phyloP scores from a whole-genome alignment of 768 basidiomycete genomes.

The Clitopilus hobsonii region DNA sequence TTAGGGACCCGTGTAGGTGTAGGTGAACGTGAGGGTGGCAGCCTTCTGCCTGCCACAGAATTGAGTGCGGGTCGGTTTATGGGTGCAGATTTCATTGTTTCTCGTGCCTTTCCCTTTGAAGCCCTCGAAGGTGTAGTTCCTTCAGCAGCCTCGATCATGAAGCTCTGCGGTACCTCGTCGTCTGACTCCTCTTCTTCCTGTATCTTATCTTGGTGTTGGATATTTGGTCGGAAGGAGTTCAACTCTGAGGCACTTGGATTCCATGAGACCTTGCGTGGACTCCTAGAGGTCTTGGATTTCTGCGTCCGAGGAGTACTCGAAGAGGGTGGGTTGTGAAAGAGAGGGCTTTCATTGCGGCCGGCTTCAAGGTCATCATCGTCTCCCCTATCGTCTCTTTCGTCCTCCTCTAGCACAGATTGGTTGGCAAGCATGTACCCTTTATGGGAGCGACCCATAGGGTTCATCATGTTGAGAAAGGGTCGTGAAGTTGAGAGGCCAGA shows the following conservation, averaged over 20 bases:
- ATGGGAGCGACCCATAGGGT: conserved; percentile 70
- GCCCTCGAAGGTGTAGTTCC: conserved; percentile 24
- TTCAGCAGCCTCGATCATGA: conserved; percentile 76
- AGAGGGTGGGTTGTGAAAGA: conserved; percentile 28
- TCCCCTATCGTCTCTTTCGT: conserved; percentile 49
- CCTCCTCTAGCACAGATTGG: conserved; percentile 70
- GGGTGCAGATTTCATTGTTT: conserved; percentile 1
- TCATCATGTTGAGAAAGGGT: conserved; percentile 78
- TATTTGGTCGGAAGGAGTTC: conserved; percentile 64
- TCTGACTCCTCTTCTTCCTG: conserved; percentile 65
- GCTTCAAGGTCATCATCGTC: conserved; percentile 60
- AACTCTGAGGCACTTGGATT: conserved; percentile 50
- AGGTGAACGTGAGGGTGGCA: conserved; percentile 33
- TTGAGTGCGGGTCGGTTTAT: conserved; percentile 31
- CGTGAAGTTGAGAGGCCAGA: conserved; percentile 54
- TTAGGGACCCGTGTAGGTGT: conserved; percentile 24
- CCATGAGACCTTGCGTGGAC: conserved; percentile 57
- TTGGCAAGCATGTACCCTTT: conserved; percentile 74
- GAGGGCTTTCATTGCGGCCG: conserved; percentile 41
- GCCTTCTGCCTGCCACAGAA: conserved; percentile 39
- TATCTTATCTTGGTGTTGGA: conserved; percentile 59
- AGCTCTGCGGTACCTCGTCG: conserved; percentile 81
- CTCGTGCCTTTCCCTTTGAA: conserved; percentile 23
- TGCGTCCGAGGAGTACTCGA: conserved; percentile 14
- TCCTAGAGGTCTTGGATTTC: conserved; percentile 29